A percentile compares a stretch with the other conserved stretches of the same genome.
Conservation (phyloP, 2,329 filamentous ascomycete species). For the Pseudohalonectria lignicola region DNA sequence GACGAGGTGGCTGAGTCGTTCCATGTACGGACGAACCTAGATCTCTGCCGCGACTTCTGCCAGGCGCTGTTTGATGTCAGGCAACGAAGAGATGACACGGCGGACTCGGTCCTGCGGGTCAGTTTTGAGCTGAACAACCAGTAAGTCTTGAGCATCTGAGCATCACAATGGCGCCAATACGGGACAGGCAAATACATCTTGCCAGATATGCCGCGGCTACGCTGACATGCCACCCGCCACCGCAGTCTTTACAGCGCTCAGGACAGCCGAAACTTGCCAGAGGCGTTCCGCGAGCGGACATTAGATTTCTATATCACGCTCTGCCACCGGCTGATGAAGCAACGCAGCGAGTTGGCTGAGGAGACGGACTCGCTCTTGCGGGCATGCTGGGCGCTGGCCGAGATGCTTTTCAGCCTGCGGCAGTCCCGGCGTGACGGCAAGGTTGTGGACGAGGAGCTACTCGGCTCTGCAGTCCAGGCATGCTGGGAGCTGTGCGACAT, state of each 20-base stretch:
- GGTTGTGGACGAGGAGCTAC: constrained; percentile 66
- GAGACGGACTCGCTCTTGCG: constrained; percentile 77
- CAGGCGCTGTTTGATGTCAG: constrained; percentile 84
- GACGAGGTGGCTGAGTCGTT: constrained; percentile 58
- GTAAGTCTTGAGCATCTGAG: constrained; percentile 25
- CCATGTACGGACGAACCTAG: constrained; percentile 64
- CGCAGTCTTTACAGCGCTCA: constrained; percentile 75
- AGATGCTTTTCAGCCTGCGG: constrained; percentile 85
- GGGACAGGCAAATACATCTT: neutral
- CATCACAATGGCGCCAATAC: neutral
- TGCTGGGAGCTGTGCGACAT: constrained; percentile 94
- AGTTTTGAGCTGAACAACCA: constrained; percentile 96
- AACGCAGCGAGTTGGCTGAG: constrained; percentile 64
- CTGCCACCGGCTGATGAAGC: constrained; percentile 94
- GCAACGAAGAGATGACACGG: constrained; percentile 62
- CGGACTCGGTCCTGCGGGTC: constrained; percentile 80
- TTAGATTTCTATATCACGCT: constrained; percentile 91
- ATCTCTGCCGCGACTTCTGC: constrained; percentile 85
- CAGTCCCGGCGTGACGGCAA: constrained; percentile 70
- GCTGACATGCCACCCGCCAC: no score
- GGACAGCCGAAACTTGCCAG: constrained; percentile 65
- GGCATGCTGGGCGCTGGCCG: constrained; percentile 82
- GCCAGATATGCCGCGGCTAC: no score
- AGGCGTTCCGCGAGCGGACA: constrained; percentile 79
- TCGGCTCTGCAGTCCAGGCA: constrained; percentile 80